Conservation (phyloP, 768 basidiomycete species). For the Russula sp. region DNA sequence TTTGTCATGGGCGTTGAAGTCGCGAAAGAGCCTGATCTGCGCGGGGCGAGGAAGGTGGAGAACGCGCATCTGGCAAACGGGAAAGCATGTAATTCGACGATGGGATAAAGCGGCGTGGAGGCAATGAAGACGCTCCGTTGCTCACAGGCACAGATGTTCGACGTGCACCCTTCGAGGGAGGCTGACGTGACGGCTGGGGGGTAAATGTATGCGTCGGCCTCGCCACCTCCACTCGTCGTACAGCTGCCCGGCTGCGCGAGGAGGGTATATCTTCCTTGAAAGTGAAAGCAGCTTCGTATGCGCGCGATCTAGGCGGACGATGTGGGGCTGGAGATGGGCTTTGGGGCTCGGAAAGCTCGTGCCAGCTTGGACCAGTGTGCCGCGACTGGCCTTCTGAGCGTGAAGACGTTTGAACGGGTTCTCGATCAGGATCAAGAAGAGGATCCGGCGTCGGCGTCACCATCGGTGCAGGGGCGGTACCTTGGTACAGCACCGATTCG, state of each 20-base stretch:
- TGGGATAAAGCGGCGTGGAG: background rate
- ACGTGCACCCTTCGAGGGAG: constrained; percentile 6
- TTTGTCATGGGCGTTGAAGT: constrained; percentile 7
- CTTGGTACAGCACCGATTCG: constrained; percentile 4
- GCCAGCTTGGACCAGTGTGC: background rate
- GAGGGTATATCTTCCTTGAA: background rate
- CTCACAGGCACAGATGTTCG: background rate
- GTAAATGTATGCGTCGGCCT: background rate
- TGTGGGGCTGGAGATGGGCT: background rate
- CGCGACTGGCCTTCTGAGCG: background rate
- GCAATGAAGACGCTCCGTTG: background rate
- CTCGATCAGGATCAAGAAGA: background rate
- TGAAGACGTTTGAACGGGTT: background rate
- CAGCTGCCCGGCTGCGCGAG: background rate
- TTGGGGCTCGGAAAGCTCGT: background rate
- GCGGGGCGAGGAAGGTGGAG: constrained; percentile 7
- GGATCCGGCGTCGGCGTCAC: too few relatives aligned
- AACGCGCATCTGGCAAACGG: constrained; percentile 12
- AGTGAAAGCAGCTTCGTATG: background rate
- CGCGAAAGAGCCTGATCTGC: constrained; percentile 18
- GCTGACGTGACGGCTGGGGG: background rate
- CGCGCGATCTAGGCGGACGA: background rate
- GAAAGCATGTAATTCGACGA: constrained; percentile 3
- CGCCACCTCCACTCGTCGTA: background rate
- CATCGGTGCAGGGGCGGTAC: background rate